Conservation (phyloP, 345 rosid genomes). For the Acer saccharum region DNA sequence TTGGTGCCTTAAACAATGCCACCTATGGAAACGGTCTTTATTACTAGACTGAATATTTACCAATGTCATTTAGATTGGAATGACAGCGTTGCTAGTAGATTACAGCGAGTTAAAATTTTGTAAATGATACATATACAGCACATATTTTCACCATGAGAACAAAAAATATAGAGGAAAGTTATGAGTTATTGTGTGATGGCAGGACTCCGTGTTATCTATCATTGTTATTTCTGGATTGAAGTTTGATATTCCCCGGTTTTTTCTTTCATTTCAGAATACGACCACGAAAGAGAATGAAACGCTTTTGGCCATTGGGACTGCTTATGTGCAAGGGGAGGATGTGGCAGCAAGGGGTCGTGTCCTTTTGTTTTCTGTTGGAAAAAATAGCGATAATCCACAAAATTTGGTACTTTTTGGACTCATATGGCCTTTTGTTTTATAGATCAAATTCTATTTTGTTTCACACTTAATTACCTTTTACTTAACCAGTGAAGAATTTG, state of each 20-base stretch:
- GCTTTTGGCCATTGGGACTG: constrained; percentile 93
- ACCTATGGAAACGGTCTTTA: background rate
- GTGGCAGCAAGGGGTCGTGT: constrained; percentile 98
- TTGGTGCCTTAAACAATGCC: background rate
- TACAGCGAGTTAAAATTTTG: background rate
- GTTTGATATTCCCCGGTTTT: background rate
- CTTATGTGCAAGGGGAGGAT: constrained; percentile 99
- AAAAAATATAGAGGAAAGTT: background rate
- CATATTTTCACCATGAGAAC: background rate
- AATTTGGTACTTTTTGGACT: constrained; percentile 49
- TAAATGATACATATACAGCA: background rate
- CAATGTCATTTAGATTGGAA: background rate
- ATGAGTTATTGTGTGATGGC: background rate
- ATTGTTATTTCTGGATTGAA: background rate
- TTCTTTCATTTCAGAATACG: constrained; percentile 58
- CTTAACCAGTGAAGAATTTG: background rate
- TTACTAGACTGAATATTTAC: background rate
- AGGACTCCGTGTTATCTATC: background rate
- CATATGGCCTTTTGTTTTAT: background rate
- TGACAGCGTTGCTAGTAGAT: background rate
- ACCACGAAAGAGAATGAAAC: constrained; percentile 83
- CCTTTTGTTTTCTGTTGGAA: constrained; percentile 76
- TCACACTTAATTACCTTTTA: background rate
- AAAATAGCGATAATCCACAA: constrained; percentile 63
- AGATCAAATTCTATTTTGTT: background rate